Percentiles rank a stretch among this genome's conserved stretches.
These are phyloP conservation scores for Zizania palustris DNA, from an alignment of 202 grass and related monocot genomes.

Conservation along the genomic window DNA sequence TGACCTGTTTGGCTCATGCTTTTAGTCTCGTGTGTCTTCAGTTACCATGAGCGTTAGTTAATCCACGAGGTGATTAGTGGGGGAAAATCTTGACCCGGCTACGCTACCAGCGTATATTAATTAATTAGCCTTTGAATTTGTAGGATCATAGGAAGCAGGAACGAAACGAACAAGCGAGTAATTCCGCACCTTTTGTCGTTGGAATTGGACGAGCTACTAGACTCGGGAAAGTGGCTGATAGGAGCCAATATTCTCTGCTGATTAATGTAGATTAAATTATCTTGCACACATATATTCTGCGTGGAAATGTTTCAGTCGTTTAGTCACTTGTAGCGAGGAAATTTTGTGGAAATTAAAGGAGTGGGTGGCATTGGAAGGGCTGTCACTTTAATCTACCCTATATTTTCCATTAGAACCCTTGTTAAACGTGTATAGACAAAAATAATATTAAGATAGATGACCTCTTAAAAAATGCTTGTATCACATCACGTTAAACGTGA, in stretches of 20 bases:
- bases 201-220: constrained; percentile 20
- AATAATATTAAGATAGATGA: too few species aligned
- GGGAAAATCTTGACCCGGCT: constrained; percentile 21
- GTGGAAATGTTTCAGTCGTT: not conserved
- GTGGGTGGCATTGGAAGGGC: not conserved
- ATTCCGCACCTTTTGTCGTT: constrained; percentile 19
- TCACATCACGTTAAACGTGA: too few species aligned
- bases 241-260: constrained; percentile 31
- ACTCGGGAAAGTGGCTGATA: constrained; percentile 21
- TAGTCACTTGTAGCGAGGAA: constrained; percentile 30
- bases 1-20: not conserved
- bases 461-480: too few species aligned
- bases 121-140: constrained; percentile 35
- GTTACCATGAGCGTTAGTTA: constrained; percentile 36
- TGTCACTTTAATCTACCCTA: constrained; percentile 18
- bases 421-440: too few species aligned
- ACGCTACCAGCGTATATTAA: not conserved
- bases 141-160: constrained; percentile 26
- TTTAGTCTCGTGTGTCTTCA: not conserved
- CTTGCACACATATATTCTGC: not conserved
- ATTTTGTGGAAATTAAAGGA: constrained; percentile 47
- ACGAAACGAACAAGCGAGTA: constrained; percentile 16
- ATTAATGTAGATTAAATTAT: constrained; percentile 4
- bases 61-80: not conserved
- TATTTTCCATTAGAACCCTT: too few species aligned